Evolutionary conservation across 257 asterid species (phyloP).

Genomic region (Asclepias syriaca): DNA sequence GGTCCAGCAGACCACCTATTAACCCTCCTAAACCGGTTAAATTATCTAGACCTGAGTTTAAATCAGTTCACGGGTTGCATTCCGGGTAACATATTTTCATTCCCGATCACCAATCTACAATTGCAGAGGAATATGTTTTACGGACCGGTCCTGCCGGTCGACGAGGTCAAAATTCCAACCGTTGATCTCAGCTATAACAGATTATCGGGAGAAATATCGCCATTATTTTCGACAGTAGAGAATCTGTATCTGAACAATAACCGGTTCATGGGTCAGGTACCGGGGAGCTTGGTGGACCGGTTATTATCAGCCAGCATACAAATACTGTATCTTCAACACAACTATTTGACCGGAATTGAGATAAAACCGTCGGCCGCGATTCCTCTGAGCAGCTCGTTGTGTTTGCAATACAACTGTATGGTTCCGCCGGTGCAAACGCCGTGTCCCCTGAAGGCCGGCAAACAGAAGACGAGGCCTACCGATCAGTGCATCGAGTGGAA

Average conservation of each 20-base stretch:
- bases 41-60: constrained; percentile 66
- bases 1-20: constrained; percentile 61
- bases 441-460: constrained; percentile 83
- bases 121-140: constrained; percentile 65
- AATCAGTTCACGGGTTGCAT: constrained; percentile 71
- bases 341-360: constrained; percentile 78
- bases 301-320: constrained; percentile 52
- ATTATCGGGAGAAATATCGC: constrained; percentile 67
- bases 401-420: constrained; percentile 94
- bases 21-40: constrained; percentile 43
- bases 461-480: constrained; percentile 78
- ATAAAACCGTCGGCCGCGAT: constrained; percentile 74
- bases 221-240: constrained; percentile 67
- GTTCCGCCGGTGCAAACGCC: constrained; percentile 76
- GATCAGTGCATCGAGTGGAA: constrained; percentile 68
- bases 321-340: constrained; percentile 70
- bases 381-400: constrained; percentile 66
- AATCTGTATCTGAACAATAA: constrained; percentile 72
- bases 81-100: constrained; percentile 48
- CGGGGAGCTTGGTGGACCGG: constrained; percentile 66
- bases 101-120: constrained; percentile 62
- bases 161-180: constrained; percentile 52
- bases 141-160: constrained; percentile 55
- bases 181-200: constrained; percentile 89
- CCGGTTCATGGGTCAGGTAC: constrained; percentile 83